Percentiles rank a stretch among this genome's conserved stretches.
Evolutionary conservation across 805 yeast genomes (phyloP).

Genomic region (Wickerhamomyces tratensis): DNA sequence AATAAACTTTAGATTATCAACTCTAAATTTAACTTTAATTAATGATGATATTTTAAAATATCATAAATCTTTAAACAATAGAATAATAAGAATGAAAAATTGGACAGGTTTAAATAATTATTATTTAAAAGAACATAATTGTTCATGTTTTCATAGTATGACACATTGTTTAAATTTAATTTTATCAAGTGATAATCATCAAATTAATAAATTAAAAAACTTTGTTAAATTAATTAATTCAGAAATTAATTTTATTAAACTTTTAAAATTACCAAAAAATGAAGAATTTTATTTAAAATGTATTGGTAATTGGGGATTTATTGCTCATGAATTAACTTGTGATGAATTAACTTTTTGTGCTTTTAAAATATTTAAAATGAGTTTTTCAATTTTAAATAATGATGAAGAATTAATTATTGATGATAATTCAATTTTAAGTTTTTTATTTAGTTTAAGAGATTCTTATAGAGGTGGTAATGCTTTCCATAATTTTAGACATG

Average conservation of each 20-base stretch:
- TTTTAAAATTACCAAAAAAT: constrained; percentile 16
- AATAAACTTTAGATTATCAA: constrained; percentile 8
- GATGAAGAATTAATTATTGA: constrained; percentile 6
- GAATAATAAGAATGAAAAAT: constrained; percentile 27
- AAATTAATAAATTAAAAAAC: constrained; percentile 6
- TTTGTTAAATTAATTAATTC: constrained; percentile 15
- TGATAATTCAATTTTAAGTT: constrained; percentile 42
- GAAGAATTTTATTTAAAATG: constrained; percentile 22
- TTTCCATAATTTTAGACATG: constrained; percentile 93
- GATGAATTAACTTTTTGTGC: constrained; percentile 63
- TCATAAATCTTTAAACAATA: constrained; percentile 13
- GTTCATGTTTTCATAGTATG: constrained; percentile 25
- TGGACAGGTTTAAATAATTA: constrained; percentile 30
- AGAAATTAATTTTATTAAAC: constrained; percentile 19
- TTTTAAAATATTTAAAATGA: constrained; percentile 39
- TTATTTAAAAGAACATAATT: constrained; percentile 5
- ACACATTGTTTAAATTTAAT: constrained; percentile 18
- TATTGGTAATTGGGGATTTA: constrained; percentile 58
- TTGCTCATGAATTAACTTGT: constrained; percentile 52
- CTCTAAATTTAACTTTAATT: constrained; percentile 8
- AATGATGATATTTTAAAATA: constrained; percentile 11
- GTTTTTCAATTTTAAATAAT: constrained; percentile 20
- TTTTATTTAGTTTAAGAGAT: constrained; percentile 62
- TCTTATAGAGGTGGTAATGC: constrained; percentile 80
- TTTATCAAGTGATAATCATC: constrained; percentile 10